These are phyloP conservation scores for Fonsecaea nubica DNA, from an alignment of 2,329 filamentous ascomycete species.

Conservation along the genomic window DNA sequence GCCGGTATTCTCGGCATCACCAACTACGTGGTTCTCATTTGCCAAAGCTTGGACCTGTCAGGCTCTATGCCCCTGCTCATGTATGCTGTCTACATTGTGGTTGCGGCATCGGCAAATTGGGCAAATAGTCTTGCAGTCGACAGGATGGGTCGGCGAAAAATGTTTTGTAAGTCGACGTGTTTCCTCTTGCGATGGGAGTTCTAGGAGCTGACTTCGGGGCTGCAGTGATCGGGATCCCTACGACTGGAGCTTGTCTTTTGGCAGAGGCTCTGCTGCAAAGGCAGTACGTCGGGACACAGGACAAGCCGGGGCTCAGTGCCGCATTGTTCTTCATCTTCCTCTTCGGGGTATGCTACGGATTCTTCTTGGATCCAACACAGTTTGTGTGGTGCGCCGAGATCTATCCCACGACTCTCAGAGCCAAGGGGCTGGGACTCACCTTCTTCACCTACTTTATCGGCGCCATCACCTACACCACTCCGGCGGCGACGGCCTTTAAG, in stretches of 20 bases:
- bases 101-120: conserved; percentile 42
- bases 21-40: conserved; percentile 51
- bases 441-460: conserved; percentile 10
- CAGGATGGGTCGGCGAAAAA: conserved; percentile 66
- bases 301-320: conserved; percentile 44
- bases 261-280: conserved; percentile 22
- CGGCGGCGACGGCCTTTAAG: conserved; percentile 7
- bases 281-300: conserved; percentile 44
- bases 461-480: conserved; percentile 3
- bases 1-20: conserved; percentile 42
- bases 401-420: conserved; percentile 16
- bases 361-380: conserved; percentile 7
- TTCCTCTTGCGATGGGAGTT: no score
- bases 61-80: conserved; percentile 51
- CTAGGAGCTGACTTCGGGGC: no score
- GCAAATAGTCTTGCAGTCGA: conserved; percentile 65
- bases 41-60: conserved; percentile 45
- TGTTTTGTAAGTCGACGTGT: conserved; percentile 15
- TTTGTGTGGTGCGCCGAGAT: conserved; percentile 34
- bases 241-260: neutral
- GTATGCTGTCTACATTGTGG: conserved; percentile 38
- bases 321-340: conserved; percentile 50
- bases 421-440: conserved; percentile 8
- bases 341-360: conserved; percentile 47
- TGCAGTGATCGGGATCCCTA: no score